Base-by-base conservation (phyloP, 257 asterid genomes). In the Ilex asprella region DNA sequence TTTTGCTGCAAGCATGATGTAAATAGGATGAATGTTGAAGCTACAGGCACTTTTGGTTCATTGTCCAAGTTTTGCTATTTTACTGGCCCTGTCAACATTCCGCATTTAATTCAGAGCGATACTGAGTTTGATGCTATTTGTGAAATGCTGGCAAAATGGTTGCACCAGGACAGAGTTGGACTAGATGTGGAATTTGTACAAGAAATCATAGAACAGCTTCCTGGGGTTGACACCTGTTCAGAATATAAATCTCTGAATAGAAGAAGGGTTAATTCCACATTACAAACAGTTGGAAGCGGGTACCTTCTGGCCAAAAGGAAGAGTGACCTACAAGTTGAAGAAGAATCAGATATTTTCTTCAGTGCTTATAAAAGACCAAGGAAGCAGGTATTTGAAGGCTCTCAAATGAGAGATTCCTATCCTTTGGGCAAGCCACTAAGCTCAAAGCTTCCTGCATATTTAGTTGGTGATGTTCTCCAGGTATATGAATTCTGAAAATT, bases 391-490 rank as follows among this genome's bases (percentile, higher is more conserved):
- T 63, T 57, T 46, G 76, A 72, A 41, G 75, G 61, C 53, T 41
- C 73, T 14, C 77, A 67, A 64, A 65, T 72, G 53, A 79, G 95
- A 71, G 88, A 71, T 67, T 79, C 83, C 54, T 84, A 90, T 73
- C 91, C 96, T 63, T 70, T 73, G 6, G 97, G 99, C 72, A 81
- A 80, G 71, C 82, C 82, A 50, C 83, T 89, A 56, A 61, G 69
- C 77, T 78, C 88, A 54, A 84, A 71, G 72, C 91, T 93, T 64
- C 95, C 99, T 57, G 62, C 82, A 2, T 80, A 76, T 76, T 75
- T 93, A 87, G 75, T 87, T 16, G 96, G 97, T 55, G 96, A 89
- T 77, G 79, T 91, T 57, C 81, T 93, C 66, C 90, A 89, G 97
- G 99, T 93, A 77, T 73, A 30, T 51, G 12, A 59, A 67, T 55